phyloP scores from a whole-genome alignment of 805 yeast species.

The Suhomyces sp. region DNA sequence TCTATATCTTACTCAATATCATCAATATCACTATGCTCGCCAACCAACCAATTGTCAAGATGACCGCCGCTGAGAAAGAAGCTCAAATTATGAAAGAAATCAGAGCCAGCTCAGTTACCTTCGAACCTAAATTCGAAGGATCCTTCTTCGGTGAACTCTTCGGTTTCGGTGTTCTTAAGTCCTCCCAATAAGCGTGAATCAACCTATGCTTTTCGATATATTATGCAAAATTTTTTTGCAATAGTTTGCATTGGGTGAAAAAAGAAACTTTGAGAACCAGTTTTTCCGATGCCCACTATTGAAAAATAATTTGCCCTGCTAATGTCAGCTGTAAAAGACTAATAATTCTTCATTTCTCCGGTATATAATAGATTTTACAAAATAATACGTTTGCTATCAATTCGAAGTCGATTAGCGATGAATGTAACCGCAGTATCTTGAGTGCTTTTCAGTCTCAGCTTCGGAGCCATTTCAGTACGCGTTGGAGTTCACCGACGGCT shows the following conservation, averaged over 20 bases:
- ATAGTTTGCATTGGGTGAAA: background rate
- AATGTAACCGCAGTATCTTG: background rate
- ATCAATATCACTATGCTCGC: conserved; percentile 1
- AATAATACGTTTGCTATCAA: background rate
- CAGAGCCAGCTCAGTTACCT: conserved; percentile 32
- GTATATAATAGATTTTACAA: background rate
- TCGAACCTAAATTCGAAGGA: conserved; percentile 40
- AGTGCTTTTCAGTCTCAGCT: background rate
- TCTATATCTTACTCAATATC: background rate
- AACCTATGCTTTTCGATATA: background rate
- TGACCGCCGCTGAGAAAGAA: conserved; percentile 42
- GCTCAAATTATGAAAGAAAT: conserved; percentile 45
- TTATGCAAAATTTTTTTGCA: background rate
- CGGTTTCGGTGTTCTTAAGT: conserved; percentile 23
- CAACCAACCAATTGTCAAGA: conserved; percentile 7
- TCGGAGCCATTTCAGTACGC: background rate
- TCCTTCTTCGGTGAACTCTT: conserved; percentile 41
- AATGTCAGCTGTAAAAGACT: background rate
- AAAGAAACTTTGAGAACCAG: background rate
- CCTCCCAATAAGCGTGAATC: conserved; percentile 3
- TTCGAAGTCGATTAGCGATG: background rate
- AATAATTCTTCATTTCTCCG: background rate
- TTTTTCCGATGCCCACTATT: background rate
- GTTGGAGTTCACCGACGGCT: background rate
- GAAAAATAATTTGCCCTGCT: background rate